These are phyloP conservation scores for Coemansia pectinata DNA, from an alignment of 192 early-diverging fungal species.

Conservation along the genomic window DNA sequence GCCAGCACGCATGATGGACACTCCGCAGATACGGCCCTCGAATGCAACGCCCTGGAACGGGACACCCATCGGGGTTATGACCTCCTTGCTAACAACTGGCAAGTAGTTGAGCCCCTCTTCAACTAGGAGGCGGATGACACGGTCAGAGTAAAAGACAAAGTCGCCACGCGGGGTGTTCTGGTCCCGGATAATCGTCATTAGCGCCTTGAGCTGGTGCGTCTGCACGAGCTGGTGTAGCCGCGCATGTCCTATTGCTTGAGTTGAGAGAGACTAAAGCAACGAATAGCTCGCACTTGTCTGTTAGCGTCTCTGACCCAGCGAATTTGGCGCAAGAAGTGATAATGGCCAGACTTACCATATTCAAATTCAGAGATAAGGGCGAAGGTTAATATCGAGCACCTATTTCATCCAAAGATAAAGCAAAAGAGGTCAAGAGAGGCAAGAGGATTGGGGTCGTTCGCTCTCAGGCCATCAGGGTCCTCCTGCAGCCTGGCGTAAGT, in stretches of 20 bases:
- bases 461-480: neutral
- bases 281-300: neutral
- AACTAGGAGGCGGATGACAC: conserved; percentile 83
- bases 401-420: too few species aligned
- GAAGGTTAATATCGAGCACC: too few species aligned
- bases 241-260: conserved; percentile 43
- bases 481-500: neutral
- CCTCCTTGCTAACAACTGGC: conserved; percentile 76
- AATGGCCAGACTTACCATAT: neutral
- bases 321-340: neutral
- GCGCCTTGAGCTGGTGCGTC: conserved; percentile 74
- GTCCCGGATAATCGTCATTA: conserved; percentile 85
- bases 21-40: conserved; percentile 87
- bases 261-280: conserved; percentile 25
- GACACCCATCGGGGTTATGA: conserved; percentile 77
- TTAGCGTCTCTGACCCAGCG: neutral
- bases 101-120: conserved; percentile 95
- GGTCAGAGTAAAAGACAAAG: conserved; percentile 93
- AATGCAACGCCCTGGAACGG: conserved; percentile 75
- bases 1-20: conserved; percentile 96
- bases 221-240: conserved; percentile 70
- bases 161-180: conserved; percentile 77
- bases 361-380: neutral
- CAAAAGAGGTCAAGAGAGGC: neutral
- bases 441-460: neutral